Conservation (phyloP, 768 basidiomycete genomes). For the Russula dissimulans region DNA sequence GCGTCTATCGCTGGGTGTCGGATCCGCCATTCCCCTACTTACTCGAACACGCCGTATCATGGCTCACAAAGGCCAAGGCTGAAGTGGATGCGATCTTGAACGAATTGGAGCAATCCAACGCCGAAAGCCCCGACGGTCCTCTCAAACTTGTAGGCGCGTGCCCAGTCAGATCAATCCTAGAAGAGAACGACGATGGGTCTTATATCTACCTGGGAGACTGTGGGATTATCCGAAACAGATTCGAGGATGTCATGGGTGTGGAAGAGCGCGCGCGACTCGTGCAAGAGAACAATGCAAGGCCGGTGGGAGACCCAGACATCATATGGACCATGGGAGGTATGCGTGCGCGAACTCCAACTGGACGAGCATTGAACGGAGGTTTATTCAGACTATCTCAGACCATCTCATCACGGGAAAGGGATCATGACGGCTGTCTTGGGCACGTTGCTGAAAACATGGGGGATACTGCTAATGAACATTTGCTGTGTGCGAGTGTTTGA, state of each 20-base stretch:
- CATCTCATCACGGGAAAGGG: constrained; percentile 54
- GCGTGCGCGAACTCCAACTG: constrained; percentile 10
- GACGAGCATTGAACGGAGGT: background rate
- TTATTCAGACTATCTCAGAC: constrained; percentile 47
- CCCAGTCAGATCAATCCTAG: constrained; percentile 9
- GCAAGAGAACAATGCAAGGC: constrained; percentile 34
- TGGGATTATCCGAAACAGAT: constrained; percentile 27
- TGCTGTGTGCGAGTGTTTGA: constrained; percentile 51
- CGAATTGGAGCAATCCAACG: constrained; percentile 24
- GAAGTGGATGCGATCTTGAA: constrained; percentile 21
- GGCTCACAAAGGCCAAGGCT: constrained; percentile 25
- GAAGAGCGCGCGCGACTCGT: constrained; percentile 30
- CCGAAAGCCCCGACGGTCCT: constrained; percentile 25
- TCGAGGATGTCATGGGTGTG: constrained; percentile 29
- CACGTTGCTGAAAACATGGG: constrained; percentile 49
- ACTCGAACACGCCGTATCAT: constrained; percentile 31
- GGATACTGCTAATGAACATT: constrained; percentile 53
- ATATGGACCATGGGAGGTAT: constrained; percentile 55
- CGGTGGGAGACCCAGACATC: constrained; percentile 44
- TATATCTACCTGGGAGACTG: constrained; percentile 46
- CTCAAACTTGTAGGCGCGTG: background rate
- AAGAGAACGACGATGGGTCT: constrained; percentile 32
- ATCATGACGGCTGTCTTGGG: constrained; percentile 64
- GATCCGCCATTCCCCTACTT: constrained; percentile 48
- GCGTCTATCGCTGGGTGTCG: constrained; percentile 37